These are phyloP conservation scores for Nemophila menziesii DNA, from an alignment of 257 asterid genomes.

Conservation along the genomic window DNA sequence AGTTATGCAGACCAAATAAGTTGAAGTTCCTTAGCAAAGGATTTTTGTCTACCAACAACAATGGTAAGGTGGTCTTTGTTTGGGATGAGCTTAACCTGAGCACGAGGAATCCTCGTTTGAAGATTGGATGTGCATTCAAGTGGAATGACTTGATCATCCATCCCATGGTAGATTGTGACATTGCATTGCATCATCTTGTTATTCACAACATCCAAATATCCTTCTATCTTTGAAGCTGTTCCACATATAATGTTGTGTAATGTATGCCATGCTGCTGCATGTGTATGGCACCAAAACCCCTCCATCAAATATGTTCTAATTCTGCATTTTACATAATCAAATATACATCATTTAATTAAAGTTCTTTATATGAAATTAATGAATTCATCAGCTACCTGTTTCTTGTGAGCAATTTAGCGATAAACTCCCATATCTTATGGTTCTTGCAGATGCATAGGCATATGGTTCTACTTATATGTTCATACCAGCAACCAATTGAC, in stretches of 20 bases:
- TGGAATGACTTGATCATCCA: conserved; percentile 70
- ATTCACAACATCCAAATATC: conserved; percentile 52
- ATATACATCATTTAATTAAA: no score
- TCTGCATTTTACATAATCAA: no score
- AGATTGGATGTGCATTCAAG: conserved; percentile 75
- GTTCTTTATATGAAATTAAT: no score
- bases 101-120: conserved; percentile 49
- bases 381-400: conserved; percentile 70
- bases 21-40: conserved; percentile 80
- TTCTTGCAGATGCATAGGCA: conserved; percentile 81
- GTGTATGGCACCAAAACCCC: conserved; percentile 86
- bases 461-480: conserved; percentile 65
- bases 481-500: conserved; percentile 91
- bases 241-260: conserved; percentile 89
- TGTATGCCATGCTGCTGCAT: conserved; percentile 95
- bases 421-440: conserved; percentile 79
- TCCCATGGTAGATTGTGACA: conserved; percentile 54
- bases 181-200: conserved; percentile 39
- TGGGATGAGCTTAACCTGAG: conserved; percentile 47
- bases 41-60: conserved; percentile 76
- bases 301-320: conserved; percentile 71
- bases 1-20: no score
- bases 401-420: conserved; percentile 64
- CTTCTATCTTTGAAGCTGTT: conserved; percentile 69
- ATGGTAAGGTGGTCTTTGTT: conserved; percentile 82